phyloP scores from a whole-genome alignment of 2,329 filamentous ascomycete genomes.

The Plectosphaerella sp. region DNA sequence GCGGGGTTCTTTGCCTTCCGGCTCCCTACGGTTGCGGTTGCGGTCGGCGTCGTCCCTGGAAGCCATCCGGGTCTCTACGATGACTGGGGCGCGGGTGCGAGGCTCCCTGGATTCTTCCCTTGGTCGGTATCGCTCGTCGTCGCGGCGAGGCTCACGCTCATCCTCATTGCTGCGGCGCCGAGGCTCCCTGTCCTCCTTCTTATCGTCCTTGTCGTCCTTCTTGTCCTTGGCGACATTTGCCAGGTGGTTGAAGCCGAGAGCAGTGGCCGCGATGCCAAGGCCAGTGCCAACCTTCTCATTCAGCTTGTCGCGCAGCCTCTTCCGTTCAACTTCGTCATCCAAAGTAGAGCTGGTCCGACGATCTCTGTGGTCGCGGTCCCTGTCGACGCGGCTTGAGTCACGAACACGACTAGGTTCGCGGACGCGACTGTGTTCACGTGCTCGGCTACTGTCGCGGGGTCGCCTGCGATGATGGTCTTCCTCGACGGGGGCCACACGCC shows the following conservation, averaged over 20 bases:
- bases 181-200: slow-evolving; percentile 26
- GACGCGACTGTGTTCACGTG: neutral
- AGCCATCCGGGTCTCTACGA: slow-evolving; percentile 12
- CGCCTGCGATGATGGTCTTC: slow-evolving; percentile 5
- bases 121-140: slow-evolving; percentile 20
- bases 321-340: slow-evolving; percentile 29
- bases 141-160: slow-evolving; percentile 14
- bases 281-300: slow-evolving; percentile 45
- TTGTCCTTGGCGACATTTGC: slow-evolving; percentile 33
- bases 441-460: neutral
- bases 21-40: slow-evolving; percentile 30
- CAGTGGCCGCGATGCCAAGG: slow-evolving; percentile 42
- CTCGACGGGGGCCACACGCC: slow-evolving; percentile 4
- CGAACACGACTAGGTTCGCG: neutral
- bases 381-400: slow-evolving; percentile 8
- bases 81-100: slow-evolving; percentile 11
- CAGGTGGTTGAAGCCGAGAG: slow-evolving; percentile 35
- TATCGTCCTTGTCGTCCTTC: slow-evolving; percentile 31
- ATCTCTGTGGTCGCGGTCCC: slow-evolving; percentile 20
- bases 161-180: slow-evolving; percentile 11
- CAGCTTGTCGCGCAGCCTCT: slow-evolving; percentile 27
- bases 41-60: slow-evolving; percentile 12
- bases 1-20: slow-evolving; percentile 23
- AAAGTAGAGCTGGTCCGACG: slow-evolving; percentile 20
- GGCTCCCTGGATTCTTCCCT: slow-evolving; percentile 17